Percentiles rank a stretch among this genome's conserved stretches.
Evolutionary conservation across 345 rosid genomes (phyloP).

Genomic region (Boechera divaricarpa): DNA sequence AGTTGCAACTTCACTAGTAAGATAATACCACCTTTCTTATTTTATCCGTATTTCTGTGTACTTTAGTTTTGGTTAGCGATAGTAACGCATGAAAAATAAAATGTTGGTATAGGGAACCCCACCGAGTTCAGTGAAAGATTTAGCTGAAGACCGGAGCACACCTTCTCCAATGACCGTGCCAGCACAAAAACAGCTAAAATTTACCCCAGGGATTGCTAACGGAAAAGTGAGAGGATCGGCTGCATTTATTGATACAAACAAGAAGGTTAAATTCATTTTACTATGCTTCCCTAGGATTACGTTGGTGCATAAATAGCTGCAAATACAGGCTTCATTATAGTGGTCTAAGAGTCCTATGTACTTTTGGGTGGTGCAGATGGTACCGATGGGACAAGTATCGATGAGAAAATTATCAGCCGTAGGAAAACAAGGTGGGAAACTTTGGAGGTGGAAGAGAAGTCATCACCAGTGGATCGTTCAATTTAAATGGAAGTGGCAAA

Average conservation of each 20-base stretch:
- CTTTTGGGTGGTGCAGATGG: conserved; percentile 63
- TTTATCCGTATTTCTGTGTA: background rate
- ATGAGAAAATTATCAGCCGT: conserved; percentile 68
- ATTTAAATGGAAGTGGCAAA: conserved; percentile 99
- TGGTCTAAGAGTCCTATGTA: conserved; percentile 1
- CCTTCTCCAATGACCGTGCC: conserved; percentile 80
- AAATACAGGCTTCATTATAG: background rate
- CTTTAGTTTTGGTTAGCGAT: background rate
- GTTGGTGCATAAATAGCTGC: background rate
- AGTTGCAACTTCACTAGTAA: conserved; percentile 64
- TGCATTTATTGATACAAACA: conserved; percentile 67
- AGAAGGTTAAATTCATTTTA: conserved; percentile 59
- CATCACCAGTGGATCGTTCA: conserved; percentile 98
- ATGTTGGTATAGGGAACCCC: conserved; percentile 59
- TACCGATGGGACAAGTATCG: conserved; percentile 81
- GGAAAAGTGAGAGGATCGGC: conserved; percentile 63
- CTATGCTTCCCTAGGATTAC: conserved; percentile 2
- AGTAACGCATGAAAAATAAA: background rate
- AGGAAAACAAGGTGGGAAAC: conserved; percentile 76
- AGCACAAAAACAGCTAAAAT: conserved; percentile 93
- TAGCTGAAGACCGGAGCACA: conserved; percentile 61
- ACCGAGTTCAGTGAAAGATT: conserved; percentile 65
- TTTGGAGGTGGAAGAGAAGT: conserved; percentile 99
- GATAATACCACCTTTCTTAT: conserved; percentile 13
- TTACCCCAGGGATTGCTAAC: conserved; percentile 85